Conservation (phyloP, 805 yeast genomes). For the Candida tammaniensis region DNA sequence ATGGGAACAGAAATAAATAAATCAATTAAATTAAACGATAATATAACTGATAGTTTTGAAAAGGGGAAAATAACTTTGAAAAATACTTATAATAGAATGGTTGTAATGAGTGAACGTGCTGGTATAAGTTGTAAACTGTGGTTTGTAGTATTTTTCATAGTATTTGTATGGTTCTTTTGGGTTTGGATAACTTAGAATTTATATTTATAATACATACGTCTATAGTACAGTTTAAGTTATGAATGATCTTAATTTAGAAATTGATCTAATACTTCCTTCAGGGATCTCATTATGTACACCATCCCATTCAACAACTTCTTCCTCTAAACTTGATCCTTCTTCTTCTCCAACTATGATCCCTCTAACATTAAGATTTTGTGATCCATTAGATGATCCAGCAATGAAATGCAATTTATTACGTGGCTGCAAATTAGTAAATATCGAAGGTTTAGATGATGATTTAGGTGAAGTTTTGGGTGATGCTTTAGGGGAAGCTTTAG, state of each 20-base stretch:
- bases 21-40: conserved; percentile 38
- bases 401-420: no score
- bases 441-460: no score
- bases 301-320: conserved; percentile 5
- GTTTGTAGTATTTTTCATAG: conserved; percentile 36
- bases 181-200: conserved; percentile 30
- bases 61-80: conserved; percentile 38
- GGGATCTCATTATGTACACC: conserved; percentile 4
- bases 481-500: no score
- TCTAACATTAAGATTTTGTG: conserved; percentile 4
- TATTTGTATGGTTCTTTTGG: conserved; percentile 38
- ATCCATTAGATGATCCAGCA: conserved; percentile 1
- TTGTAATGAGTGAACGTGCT: conserved; percentile 44
- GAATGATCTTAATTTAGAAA: conserved; percentile 5
- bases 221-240: conserved; percentile 2
- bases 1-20: conserved; percentile 46
- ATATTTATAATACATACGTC: conserved; percentile 1
- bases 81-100: conserved; percentile 42
- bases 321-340: neutral
- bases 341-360: conserved; percentile 6
- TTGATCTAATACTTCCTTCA: conserved; percentile 1
- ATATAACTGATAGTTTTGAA: conserved; percentile 38
- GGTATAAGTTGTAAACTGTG: conserved; percentile 47
- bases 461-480: no score
- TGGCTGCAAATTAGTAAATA: no score